Evolutionary conservation across 345 rosid genomes (phyloP), one percentile per base, ranked within the genome.

Genomic region (Clausena lansium): DNA sequence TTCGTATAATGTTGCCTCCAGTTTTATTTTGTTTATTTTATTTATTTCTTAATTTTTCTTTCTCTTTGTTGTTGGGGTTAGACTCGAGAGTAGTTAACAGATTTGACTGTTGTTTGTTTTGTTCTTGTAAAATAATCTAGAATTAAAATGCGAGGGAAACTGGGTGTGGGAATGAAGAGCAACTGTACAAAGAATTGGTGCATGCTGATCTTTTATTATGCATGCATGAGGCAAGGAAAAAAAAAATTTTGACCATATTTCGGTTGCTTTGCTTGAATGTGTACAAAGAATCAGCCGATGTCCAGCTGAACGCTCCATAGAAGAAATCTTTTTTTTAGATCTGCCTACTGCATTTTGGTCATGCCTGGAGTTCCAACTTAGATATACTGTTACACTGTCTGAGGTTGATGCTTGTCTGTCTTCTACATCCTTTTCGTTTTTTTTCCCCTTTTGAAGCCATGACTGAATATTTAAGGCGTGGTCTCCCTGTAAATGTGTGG

Each of bases 201-300:
- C 85, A 71, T 81, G 89, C 89, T 83, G 83, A 77, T 81, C 80
- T 83, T 79, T 78, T 84, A 72, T 73, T 32, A 77, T 45, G 83
- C 86, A 79, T 75, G 87, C 84, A 66, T 66, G 72, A 32, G 67
- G 75, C 77, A 50, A 75, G 66, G 36, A 73, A 20, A 17, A 73
- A 20, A 17, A 30, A 9, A 22, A 5, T 28, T 57, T 19, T 36
- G 52, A 14, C 11, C 50, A 11, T n/a, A 38, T 70, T 39, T 24
- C n/a, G 78, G 77, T 65, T 28, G 50, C 54, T 30, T 35, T 45
- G 50, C 17, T 45, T 76, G 73, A 55, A n/a, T 76, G 19, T 70
- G 76, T 64, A 57, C 3, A 59, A 15, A 68, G 52, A 52, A 69
- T 60, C 25, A 10, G 19, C 39, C 15, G 10, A 19, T 35, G 17